Evolutionary conservation across 78 protist species (phyloP).

Genomic region (Monosiga brevicollis): DNA sequence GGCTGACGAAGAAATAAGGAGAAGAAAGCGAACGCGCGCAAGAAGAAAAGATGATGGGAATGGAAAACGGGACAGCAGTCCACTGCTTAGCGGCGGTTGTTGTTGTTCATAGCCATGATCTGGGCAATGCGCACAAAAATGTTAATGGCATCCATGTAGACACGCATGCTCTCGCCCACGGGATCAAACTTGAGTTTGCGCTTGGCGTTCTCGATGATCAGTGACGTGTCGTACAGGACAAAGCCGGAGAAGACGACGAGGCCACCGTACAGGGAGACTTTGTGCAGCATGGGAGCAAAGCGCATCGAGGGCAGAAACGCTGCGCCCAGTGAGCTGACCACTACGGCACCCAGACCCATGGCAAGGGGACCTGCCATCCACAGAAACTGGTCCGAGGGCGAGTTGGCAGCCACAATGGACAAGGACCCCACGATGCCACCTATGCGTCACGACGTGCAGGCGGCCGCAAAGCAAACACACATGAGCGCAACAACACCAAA

Average conservation of each 20-base stretch:
- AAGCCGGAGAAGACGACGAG: neutral
- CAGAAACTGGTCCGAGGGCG: neutral
- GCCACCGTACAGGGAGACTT: neutral
- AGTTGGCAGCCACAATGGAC: neutral
- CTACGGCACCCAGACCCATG: neutral
- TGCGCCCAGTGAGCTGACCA: neutral
- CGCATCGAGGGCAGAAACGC: neutral
- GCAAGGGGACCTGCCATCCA: neutral
- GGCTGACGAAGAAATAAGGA: too few species aligned
- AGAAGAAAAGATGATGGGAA: too few species aligned
- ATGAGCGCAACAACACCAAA: too few species aligned
- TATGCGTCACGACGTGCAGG: too few species aligned
- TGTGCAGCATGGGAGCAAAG: neutral
- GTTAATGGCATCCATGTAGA: neutral
- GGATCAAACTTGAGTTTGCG: neutral
- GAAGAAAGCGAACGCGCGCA: too few species aligned
- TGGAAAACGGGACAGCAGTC: too few species aligned
- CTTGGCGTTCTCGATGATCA: neutral
- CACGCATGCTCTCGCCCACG: neutral
- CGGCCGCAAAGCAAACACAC: too few species aligned
- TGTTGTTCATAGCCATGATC: neutral
- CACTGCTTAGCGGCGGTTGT: neutral
- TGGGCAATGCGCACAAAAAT: neutral
- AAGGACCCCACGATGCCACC: neutral
- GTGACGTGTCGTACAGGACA: neutral